phyloP scores from a whole-genome alignment of 2,329 filamentous ascomycete genomes.

The Cladosporium colombiae region DNA sequence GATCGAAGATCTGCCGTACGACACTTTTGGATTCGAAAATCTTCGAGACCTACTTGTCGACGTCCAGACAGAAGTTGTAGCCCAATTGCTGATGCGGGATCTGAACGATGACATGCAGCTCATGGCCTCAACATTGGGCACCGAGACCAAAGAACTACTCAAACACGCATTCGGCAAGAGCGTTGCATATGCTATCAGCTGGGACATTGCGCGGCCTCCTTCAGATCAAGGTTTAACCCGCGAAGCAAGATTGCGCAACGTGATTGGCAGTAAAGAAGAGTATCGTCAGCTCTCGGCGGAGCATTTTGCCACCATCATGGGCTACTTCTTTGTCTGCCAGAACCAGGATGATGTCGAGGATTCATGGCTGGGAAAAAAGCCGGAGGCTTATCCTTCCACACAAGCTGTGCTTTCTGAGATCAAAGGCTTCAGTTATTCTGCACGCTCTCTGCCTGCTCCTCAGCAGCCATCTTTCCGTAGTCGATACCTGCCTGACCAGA shows the following conservation, averaged over 20 bases:
- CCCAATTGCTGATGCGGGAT: constrained; percentile 78
- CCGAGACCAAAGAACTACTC: constrained; percentile 60
- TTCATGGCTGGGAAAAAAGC: constrained; percentile 42
- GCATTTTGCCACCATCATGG: constrained; percentile 76
- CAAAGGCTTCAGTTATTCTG: constrained; percentile 66
- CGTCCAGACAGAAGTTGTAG: constrained; percentile 74
- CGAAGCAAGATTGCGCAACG: constrained; percentile 67
- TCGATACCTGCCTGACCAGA: constrained; percentile 72
- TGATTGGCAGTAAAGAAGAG: constrained; percentile 63
- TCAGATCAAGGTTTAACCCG: constrained; percentile 47
- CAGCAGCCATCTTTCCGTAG: constrained; percentile 87
- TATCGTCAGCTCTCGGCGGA: constrained; percentile 65
- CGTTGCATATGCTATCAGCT: constrained; percentile 80
- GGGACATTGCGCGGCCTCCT: constrained; percentile 59
- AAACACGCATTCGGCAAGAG: constrained; percentile 72
- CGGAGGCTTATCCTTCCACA: constrained; percentile 59
- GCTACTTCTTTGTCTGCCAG: constrained; percentile 72
- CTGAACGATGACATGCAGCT: constrained; percentile 64
- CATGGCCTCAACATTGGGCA: constrained; percentile 60
- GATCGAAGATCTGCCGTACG: constrained; percentile 74
- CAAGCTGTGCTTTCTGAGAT: constrained; percentile 66
- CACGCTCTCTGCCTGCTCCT: constrained; percentile 66
- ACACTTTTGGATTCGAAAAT: constrained; percentile 76
- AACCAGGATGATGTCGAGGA: constrained; percentile 73
- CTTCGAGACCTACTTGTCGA: constrained; percentile 69